Base-by-base conservation (phyloP, 208 protist species). In the Trypanosoma mega region DNA sequence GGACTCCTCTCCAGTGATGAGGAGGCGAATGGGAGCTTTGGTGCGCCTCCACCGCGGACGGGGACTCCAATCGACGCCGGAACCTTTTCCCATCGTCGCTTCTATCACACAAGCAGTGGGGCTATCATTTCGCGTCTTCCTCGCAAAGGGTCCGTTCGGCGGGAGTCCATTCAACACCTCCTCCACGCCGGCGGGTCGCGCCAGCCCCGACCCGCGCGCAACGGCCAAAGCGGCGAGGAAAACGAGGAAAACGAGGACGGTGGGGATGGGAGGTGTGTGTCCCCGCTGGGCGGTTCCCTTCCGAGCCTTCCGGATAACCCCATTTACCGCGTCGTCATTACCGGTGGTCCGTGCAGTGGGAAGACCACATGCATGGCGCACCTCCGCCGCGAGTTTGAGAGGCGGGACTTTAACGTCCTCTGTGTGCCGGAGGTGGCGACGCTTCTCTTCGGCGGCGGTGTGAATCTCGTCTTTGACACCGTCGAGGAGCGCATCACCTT, bases 351-450 rank as follows among this genome's bases (percentile, higher is more conserved):
- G 7, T 85, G 79, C 63, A 77, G 68, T 33, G 79, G 79, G 9
- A 85, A 85, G 59, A 70, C 50, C 43, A 73, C 78, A 36, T 61
- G 31, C 14, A 63, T 80, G 51, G 18, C 36, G 14, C 54, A 58
- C 44, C 54, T 85, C 34, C 63, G 66, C 43, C 45, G 21, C 23
- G 44, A 60, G 48, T 54, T 84, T 33, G 60, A 73, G 36, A 49
- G 6, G 1, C n/a, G 41, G 5, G 74, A 65, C 9, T 73, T 76
- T 51, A 56, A 64, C 6, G 78, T 85, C 21, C 81, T 74, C 54
- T 68, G 63, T 44, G 74, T 82, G 16, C 78, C 78, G 1, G 78
- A 85, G 54, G 78, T 76, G 11, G 78, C 78, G 26, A 85, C 78
- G 14, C 24, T 82, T 36, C 45, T 85, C 18, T 62, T 81, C 33